phyloP scores from a whole-genome alignment of 257 asterid species.

The Solanum peruvianum region DNA sequence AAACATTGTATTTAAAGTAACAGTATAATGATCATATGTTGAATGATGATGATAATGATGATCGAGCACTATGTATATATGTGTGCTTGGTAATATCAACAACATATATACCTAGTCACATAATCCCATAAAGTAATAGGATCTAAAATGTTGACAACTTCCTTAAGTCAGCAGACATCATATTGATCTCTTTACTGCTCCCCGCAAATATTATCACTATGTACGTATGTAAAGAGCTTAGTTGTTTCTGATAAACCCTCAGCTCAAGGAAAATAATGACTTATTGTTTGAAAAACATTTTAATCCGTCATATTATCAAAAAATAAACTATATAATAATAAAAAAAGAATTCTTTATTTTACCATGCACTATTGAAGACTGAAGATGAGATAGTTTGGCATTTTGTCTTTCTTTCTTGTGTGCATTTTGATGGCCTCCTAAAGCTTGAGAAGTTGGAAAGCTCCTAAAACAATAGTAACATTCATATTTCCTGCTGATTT shows the following conservation, averaged over 20 bases:
- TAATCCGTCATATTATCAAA: background rate
- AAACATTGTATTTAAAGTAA: background rate
- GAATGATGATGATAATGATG: background rate
- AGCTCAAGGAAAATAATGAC: background rate
- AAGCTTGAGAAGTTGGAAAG: slow-evolving; percentile 91
- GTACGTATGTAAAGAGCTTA: too few relatives aligned
- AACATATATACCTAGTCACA: too few relatives aligned
- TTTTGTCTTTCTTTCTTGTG: slow-evolving; percentile 86
- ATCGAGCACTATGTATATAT: too few relatives aligned
- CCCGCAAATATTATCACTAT: rapidly evolving
- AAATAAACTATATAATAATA: background rate
- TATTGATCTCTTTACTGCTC: too few relatives aligned
- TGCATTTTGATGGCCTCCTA: slow-evolving; percentile 95
- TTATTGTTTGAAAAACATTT: background rate
- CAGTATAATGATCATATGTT: background rate
- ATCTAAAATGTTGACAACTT: too few relatives aligned
- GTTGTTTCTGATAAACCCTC: too few relatives aligned
- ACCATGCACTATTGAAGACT: slow-evolving; percentile 47
- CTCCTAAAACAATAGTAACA: slow-evolving; percentile 80
- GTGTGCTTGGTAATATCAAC: too few relatives aligned
- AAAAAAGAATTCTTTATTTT: background rate
- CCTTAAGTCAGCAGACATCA: too few relatives aligned
- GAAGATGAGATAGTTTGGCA: slow-evolving; percentile 60
- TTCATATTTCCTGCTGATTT: slow-evolving; percentile 38
- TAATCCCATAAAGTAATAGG: too few relatives aligned